These are phyloP conservation scores for Moesziomyces aphidis DNA, from an alignment of 1,284 basidiomycete genomes.

Conservation along the genomic window DNA sequence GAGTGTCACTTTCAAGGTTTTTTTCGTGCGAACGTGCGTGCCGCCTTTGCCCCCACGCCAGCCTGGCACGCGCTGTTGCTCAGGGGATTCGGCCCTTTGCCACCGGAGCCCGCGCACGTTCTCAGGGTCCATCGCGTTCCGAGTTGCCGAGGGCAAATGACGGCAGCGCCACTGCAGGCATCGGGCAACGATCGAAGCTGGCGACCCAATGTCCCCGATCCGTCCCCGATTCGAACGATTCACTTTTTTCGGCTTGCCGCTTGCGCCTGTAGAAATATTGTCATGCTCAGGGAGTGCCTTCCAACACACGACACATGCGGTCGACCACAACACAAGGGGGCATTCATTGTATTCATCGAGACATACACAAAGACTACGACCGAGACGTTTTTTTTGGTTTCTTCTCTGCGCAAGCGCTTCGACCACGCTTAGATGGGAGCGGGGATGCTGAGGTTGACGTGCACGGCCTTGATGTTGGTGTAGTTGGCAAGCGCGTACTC, in stretches of 20 bases:
- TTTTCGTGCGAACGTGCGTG: no score
- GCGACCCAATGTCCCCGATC: no score
- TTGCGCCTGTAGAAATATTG: no score
- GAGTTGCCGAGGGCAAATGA: no score
- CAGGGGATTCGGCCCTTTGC: background rate
- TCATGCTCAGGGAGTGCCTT: background rate
- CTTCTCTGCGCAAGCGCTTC: background rate
- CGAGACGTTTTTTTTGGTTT: background rate
- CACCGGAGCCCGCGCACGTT: slow-evolving; percentile 19
- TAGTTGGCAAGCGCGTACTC: slow-evolving; percentile 74
- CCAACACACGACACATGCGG: background rate
- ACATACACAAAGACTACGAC: slow-evolving; percentile 9
- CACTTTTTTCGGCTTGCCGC: no score
- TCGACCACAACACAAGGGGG: slow-evolving; percentile 6
- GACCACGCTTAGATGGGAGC: slow-evolving; percentile 45
- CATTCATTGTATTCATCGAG: slow-evolving; percentile 18
- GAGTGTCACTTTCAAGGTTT: slow-evolving; percentile 1
- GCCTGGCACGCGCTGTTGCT: no score
- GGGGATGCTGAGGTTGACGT: slow-evolving; percentile 75
- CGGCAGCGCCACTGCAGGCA: no score
- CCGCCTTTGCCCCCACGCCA: no score
- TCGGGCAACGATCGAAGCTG: no score
- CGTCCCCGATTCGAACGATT: no score
- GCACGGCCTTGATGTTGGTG: slow-evolving; percentile 82
- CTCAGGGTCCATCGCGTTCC: slow-evolving; percentile 28